Base-by-base conservation (phyloP, 352 stramenopile species). In the Pythium biforme region DNA sequence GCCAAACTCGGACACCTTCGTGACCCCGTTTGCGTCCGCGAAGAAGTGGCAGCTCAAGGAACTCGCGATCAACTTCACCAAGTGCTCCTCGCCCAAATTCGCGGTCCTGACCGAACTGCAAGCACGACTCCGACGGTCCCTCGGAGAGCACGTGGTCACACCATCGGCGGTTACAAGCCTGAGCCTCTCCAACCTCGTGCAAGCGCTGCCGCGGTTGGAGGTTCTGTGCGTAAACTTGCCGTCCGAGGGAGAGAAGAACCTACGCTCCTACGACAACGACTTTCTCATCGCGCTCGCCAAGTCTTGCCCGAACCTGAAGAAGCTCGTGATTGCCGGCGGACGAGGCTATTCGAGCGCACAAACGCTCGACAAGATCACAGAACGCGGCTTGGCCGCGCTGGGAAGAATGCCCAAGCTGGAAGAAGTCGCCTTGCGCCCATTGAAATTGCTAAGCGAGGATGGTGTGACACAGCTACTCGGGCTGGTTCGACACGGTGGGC, bases 1-100 rank as follows among this genome's bases (percentile, higher is more conserved):
- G 20, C 79, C 79, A 12, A 84, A 81, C 46, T 74, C 65, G 0
- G 79, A 86, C 20, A 66, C 59, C 0, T 88, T 85, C 55, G 71
- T 88, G 15, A 55, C 66, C 17, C 67, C 75, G 17, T 88, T 88
- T 27, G 74, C 74, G 1, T 64, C 67, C 1, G 72, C 70, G 4
- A 58, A 62, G 10, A 87, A 84, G 58, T 70, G 49, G 23, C 70
- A 70, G 17, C 64, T 88, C 51, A 55, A 66, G 43, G 59, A 66
- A 27, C 43, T 66, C 27, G 45, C 51, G 0, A 39, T 66, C 51
- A 59, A 66, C 34, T 66, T 60, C 41, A 66, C 50, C 10, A 47
- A 50, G 27, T 66, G 59, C 37, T 53, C 51, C 17, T 66, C 50
- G 22, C 59, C 31, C 15, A 33, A 52, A 0, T 66, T 66, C 12